phyloP scores from a whole-genome alignment of 2,329 filamentous ascomycete genomes.

The Coniochaeta hoffmannii region DNA sequence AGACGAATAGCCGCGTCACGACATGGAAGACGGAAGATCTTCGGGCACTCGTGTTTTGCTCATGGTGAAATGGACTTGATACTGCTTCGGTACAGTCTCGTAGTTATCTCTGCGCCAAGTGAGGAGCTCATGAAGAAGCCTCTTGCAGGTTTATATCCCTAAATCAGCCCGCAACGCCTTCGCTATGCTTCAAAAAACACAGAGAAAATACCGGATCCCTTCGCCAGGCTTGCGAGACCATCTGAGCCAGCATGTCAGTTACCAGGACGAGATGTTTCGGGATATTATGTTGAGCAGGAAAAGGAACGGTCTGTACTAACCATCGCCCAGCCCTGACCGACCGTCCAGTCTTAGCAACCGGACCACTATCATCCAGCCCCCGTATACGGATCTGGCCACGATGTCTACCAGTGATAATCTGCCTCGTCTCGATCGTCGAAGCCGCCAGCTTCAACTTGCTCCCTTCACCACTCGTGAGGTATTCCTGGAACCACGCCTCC shows the following conservation, averaged over 20 bases:
- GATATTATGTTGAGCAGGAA: too few species aligned
- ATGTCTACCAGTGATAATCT: conserved; percentile 59
- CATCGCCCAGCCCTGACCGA: not conserved
- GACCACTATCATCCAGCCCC: not conserved
- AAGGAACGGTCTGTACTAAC: too few species aligned
- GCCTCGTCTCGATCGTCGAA: conserved; percentile 68
- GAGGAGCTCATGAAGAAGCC: too few species aligned
- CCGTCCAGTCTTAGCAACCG: not conserved
- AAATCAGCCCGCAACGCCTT: not conserved
- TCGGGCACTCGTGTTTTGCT: too few species aligned
- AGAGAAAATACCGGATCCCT: not conserved
- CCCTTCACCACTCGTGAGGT: conserved; percentile 57
- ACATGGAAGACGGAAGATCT: too few species aligned
- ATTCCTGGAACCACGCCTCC: conserved; percentile 67
- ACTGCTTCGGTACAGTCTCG: too few species aligned
- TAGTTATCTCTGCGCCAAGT: too few species aligned
- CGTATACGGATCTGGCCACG: conserved; percentile 31
- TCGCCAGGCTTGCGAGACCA: not conserved
- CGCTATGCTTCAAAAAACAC: not conserved
- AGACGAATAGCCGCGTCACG: too few species aligned
- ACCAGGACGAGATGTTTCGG: not conserved
- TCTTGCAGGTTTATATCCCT: not conserved
- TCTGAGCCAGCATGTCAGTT: not conserved
- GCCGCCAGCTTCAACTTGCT: conserved; percentile 56
- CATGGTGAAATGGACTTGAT: too few species aligned